These are phyloP conservation scores for Backusella macrospora DNA, from an alignment of 192 early-diverging fungal species.

Conservation along the genomic window DNA sequence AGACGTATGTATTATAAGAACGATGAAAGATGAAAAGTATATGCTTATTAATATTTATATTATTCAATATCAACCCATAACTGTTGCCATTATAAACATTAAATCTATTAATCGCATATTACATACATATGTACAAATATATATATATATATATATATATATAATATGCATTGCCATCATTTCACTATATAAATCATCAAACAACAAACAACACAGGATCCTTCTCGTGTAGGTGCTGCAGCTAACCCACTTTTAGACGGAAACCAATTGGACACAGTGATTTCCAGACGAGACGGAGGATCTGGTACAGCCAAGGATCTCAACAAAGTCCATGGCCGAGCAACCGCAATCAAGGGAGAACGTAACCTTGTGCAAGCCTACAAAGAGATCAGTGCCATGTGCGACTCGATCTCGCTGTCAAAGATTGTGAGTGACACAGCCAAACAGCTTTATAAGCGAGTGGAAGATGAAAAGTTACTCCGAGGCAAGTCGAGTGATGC, in stretches of 20 bases:
- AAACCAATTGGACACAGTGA: constrained; percentile 83
- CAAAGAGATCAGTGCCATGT: constrained; percentile 77
- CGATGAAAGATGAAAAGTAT: neutral
- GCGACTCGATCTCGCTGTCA: constrained; percentile 78
- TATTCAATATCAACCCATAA: no score
- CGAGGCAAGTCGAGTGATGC: constrained; percentile 82
- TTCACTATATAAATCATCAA: neutral
- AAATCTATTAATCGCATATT: no score
- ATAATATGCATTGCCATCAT: no score
- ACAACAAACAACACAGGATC: constrained; percentile 49
- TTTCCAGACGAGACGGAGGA: constrained; percentile 77
- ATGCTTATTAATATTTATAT: no score
- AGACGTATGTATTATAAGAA: constrained; percentile 47
- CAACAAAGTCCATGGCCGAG: constrained; percentile 72
- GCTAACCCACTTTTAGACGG: constrained; percentile 78
- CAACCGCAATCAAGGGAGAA: constrained; percentile 71
- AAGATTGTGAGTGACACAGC: constrained; percentile 76
- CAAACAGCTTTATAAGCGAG: constrained; percentile 85
- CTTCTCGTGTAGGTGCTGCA: constrained; percentile 87
- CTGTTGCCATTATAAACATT: no score
- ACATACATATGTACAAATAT: no score
- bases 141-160: no score
- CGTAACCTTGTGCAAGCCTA: constrained; percentile 76
- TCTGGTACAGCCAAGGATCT: constrained; percentile 70
- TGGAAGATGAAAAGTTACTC: constrained; percentile 81